Conservation (phyloP, 257 asterid species). For the Rauvolfia tetraphylla region DNA sequence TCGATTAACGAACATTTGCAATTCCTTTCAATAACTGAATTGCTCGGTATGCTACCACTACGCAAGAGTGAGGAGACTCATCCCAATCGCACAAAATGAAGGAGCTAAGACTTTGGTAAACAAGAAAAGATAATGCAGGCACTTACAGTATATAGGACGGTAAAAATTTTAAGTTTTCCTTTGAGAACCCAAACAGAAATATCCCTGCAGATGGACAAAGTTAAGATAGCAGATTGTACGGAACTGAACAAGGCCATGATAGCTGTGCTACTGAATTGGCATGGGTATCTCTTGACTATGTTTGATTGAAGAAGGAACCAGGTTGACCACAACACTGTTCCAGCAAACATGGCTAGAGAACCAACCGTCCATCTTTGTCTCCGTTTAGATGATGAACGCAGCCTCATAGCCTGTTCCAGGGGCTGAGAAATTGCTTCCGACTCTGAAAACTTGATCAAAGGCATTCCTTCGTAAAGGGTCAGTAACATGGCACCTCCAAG, state of each 20-base stretch:
- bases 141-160: conserved; percentile 57
- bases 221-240: conserved; percentile 49
- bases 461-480: conserved; percentile 47
- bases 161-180: conserved; percentile 41
- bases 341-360: conserved; percentile 51
- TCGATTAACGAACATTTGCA: too few relatives aligned
- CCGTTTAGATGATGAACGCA: background rate
- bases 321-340: conserved; percentile 62
- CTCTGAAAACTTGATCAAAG: conserved; percentile 42
- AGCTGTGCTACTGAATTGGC: conserved; percentile 69
- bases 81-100: background rate
- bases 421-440: conserved; percentile 6
- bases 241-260: conserved; percentile 61
- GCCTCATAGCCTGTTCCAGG: background rate
- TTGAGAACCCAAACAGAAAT: conserved; percentile 44
- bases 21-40: too few relatives aligned
- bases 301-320: conserved; percentile 66
- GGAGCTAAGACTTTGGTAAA: background rate
- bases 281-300: conserved; percentile 57
- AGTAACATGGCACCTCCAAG: conserved; percentile 56
- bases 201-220: conserved; percentile 35
- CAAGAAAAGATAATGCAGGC: background rate
- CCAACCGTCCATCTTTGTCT: conserved; percentile 52
- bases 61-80: too few relatives aligned
- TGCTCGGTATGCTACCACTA: too few relatives aligned